phyloP scores from a whole-genome alignment of 2,329 filamentous ascomycete species.

The Colletotrichum tabaci region DNA sequence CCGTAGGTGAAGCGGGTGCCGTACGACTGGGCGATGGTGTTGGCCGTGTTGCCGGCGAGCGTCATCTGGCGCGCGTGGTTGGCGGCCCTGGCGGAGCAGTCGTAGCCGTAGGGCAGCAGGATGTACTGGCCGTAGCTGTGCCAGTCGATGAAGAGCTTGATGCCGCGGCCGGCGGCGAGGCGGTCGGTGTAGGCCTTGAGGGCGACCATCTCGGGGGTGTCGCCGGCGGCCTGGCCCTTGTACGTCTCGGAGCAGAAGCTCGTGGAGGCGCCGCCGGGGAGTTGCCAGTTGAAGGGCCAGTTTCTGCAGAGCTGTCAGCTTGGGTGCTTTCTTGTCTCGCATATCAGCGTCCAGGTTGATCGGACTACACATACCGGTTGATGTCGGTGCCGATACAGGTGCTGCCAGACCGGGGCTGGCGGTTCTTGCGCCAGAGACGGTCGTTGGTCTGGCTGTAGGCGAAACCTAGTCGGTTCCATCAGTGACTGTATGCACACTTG shows the following conservation, averaged over 20 bases:
- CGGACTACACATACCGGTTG: slow-evolving; percentile 59
- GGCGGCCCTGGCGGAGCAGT: slow-evolving; percentile 56
- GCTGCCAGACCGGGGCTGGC: slow-evolving; percentile 57
- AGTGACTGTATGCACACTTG: neutral
- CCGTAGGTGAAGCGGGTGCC: slow-evolving; percentile 55
- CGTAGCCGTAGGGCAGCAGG: slow-evolving; percentile 62
- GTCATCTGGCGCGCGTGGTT: slow-evolving; percentile 57
- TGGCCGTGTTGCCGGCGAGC: slow-evolving; percentile 50
- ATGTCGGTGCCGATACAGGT: slow-evolving; percentile 68
- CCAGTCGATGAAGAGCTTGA: slow-evolving; percentile 65
- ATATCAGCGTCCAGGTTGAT: neutral
- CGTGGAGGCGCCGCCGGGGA: slow-evolving; percentile 64
- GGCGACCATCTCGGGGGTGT: slow-evolving; percentile 66
- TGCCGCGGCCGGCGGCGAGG: slow-evolving; percentile 47
- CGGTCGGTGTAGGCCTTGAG: slow-evolving; percentile 57
- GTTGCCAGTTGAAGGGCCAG: slow-evolving; percentile 70
- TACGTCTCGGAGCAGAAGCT: slow-evolving; percentile 67
- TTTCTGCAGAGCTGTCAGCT: slow-evolving; percentile 50
- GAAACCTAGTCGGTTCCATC: slow-evolving; percentile 62
- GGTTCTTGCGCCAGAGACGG: slow-evolving; percentile 75
- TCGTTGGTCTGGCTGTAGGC: slow-evolving; percentile 69
- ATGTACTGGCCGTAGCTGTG: slow-evolving; percentile 63
- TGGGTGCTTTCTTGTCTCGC: too few relatives aligned
- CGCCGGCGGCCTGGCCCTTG: slow-evolving; percentile 58
- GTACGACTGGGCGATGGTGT: slow-evolving; percentile 52